Percentiles rank a stretch among this genome's conserved stretches.
Conservation (phyloP, 2,329 filamentous ascomycete species). For the Nemania sp. region DNA sequence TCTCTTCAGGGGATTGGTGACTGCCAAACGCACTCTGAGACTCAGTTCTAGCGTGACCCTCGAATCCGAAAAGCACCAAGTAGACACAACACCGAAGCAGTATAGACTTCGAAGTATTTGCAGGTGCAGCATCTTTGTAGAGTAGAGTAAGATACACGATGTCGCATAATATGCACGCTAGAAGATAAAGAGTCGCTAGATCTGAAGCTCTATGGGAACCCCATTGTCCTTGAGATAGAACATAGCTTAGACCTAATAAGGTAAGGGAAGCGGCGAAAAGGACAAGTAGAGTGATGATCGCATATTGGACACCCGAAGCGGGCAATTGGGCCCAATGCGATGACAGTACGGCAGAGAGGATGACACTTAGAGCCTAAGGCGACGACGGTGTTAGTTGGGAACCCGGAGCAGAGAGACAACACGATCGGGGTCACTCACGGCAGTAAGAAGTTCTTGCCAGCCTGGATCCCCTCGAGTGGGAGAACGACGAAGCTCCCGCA, state of each 20-base stretch:
- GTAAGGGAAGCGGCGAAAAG: slow-evolving; percentile 7
- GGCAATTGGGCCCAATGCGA: neutral
- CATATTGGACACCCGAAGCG: neutral
- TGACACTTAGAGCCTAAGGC: neutral
- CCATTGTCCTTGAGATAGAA: slow-evolving; percentile 7
- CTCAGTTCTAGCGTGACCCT: neutral
- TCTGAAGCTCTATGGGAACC: slow-evolving; percentile 28
- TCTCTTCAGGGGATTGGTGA: slow-evolving; percentile 47
- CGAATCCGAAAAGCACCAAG: slow-evolving; percentile 5
- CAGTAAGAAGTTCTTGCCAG: neutral
- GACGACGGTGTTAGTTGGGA: neutral
- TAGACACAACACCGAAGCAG: slow-evolving; percentile 11
- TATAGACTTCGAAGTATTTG: neutral
- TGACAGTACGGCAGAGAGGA: neutral
- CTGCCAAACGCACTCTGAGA: neutral
- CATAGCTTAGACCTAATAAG: neutral
- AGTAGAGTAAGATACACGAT: slow-evolving; percentile 27
- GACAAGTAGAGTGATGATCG: neutral
- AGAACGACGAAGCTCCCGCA: neutral
- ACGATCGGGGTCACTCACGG: neutral
- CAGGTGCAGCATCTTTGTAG: neutral
- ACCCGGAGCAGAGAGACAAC: neutral
- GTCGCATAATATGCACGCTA: slow-evolving; percentile 40
- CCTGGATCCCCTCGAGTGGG: neutral
- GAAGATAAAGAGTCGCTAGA: slow-evolving; percentile 43